Conservation (phyloP, 2,329 filamentous ascomycete genomes). For the Stagonosporopsis rhizophila region DNA sequence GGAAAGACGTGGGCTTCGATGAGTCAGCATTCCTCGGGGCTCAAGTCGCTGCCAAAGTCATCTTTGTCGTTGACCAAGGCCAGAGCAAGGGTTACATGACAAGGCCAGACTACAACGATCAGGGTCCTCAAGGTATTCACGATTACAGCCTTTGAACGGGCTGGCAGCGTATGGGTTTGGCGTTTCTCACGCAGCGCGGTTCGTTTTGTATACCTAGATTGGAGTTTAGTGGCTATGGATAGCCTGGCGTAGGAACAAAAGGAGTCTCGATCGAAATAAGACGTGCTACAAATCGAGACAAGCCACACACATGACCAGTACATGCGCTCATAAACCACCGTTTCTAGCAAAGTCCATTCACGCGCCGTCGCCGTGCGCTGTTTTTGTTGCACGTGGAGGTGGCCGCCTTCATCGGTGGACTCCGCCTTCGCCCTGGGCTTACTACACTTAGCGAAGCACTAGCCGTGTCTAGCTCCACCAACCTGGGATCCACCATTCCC, state of each 20-base stretch:
- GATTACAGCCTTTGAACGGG: conserved; percentile 53
- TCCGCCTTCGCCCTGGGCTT: conserved; percentile 12
- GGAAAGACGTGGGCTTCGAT: conserved; percentile 78
- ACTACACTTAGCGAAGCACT: conserved; percentile 17
- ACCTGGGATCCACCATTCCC: conserved; percentile 12
- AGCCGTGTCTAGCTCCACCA: conserved; percentile 16
- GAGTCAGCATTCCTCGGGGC: conserved; percentile 87
- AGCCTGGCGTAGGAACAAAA: conserved; percentile 28
- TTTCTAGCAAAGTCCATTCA: not conserved
- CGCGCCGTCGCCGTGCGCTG: conserved; percentile 2
- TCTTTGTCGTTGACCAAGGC: conserved; percentile 73
- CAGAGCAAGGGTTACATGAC: conserved; percentile 73
- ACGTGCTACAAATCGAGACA: not conserved
- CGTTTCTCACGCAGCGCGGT: conserved; percentile 2
- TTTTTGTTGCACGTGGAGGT: conserved; percentile 16
- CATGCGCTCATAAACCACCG: not conserved
- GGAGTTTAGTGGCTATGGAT: conserved; percentile 32
- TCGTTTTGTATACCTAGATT: conserved; percentile 26
- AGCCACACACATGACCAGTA: not conserved
- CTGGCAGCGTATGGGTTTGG: not conserved
- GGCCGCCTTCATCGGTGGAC: conserved; percentile 11
- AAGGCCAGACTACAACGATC: conserved; percentile 71
- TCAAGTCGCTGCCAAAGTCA: conserved; percentile 80
- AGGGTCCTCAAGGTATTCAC: conserved; percentile 69
- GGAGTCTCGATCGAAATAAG: not conserved